A percentile compares a stretch with the other conserved stretches of the same genome.
These are phyloP conservation scores for Colletotrichum somersetense DNA, from an alignment of 2,329 filamentous ascomycete species.

Conservation along the genomic window DNA sequence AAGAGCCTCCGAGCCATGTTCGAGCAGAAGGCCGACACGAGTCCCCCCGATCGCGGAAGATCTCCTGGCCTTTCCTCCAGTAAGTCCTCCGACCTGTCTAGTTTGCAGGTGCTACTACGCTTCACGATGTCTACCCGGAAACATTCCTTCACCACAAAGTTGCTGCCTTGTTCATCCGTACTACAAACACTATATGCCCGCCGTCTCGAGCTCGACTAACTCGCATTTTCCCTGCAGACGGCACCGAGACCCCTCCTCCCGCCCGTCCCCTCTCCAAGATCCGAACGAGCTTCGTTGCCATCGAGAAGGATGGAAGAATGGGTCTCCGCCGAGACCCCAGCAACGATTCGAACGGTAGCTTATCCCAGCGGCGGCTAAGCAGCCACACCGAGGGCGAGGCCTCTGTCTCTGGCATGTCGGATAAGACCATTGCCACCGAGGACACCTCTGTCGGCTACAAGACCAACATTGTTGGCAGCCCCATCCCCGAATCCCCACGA, in stretches of 20 bases:
- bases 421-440: constrained; percentile 38
- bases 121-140: background rate
- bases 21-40: constrained; percentile 77
- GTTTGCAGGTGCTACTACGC: background rate
- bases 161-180: constrained; percentile 1
- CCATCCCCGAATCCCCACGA: constrained; percentile 58
- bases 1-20: constrained; percentile 85
- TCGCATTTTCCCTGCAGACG: constrained; percentile 17
- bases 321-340: constrained; percentile 63
- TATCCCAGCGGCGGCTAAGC: constrained; percentile 54
- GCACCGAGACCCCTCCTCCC: constrained; percentile 41
- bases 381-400: constrained; percentile 54
- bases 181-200: background rate
- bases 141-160: background rate
- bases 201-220: constrained; percentile 29
- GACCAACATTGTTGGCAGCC: constrained; percentile 53
- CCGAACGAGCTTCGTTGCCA: constrained; percentile 79
- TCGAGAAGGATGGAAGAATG: constrained; percentile 74
- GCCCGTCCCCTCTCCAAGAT: constrained; percentile 79
- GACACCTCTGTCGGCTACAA: constrained; percentile 52
- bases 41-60: constrained; percentile 77
- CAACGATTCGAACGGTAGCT: constrained; percentile 53
- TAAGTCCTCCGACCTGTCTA: constrained; percentile 46
- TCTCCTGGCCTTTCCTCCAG: constrained; percentile 68
- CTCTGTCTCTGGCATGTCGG: constrained; percentile 37